Percentiles rank a stretch among this genome's conserved stretches.
These are phyloP conservation scores for Wickerhamiella alocasiicola DNA, from an alignment of 805 yeast genomes.

Conservation along the genomic window DNA sequence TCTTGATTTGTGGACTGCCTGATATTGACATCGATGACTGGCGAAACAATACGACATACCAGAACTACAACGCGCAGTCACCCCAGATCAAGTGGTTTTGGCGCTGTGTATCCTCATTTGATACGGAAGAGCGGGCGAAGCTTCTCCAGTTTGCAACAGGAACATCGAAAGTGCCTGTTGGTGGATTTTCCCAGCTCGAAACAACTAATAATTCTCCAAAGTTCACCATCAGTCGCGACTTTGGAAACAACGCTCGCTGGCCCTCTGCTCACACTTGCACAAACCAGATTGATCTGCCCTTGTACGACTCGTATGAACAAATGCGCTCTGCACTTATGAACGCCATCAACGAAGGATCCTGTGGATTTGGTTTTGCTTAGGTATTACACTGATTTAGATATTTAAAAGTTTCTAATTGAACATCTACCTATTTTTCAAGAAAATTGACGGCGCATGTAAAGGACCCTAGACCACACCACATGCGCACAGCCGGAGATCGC, in stretches of 20 bases:
- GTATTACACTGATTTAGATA: neutral
- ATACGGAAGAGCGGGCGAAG: slow-evolving; percentile 86
- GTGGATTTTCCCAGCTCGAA: slow-evolving; percentile 80
- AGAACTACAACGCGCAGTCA: slow-evolving; percentile 69
- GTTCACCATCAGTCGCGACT: slow-evolving; percentile 81
- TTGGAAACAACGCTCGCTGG: slow-evolving; percentile 69
- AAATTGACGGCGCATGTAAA: no score
- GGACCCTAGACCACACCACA: no score
- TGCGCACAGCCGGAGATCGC: no score
- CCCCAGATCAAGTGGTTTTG: slow-evolving; percentile 93
- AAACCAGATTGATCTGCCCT: slow-evolving; percentile 89
- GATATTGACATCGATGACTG: slow-evolving; percentile 94
- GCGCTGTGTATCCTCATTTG: slow-evolving; percentile 94
- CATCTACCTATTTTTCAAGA: no score
- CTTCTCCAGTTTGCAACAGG: slow-evolving; percentile 93
- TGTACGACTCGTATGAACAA: slow-evolving; percentile 78
- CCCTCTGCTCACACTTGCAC: slow-evolving; percentile 97
- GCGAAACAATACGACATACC: slow-evolving; percentile 71
- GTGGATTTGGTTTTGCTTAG: slow-evolving; percentile 84
- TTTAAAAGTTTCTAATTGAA: no score
- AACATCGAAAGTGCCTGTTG: slow-evolving; percentile 87
- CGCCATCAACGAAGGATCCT: slow-evolving; percentile 90
- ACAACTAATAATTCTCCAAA: slow-evolving; percentile 80
- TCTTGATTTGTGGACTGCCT: slow-evolving; percentile 86
- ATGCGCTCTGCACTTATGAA: slow-evolving; percentile 65